A percentile compares a stretch with the other conserved stretches of the same genome.
Evolutionary conservation across 768 basidiomycete genomes (phyloP).

Genomic region (Psilocybe cyanescens): DNA sequence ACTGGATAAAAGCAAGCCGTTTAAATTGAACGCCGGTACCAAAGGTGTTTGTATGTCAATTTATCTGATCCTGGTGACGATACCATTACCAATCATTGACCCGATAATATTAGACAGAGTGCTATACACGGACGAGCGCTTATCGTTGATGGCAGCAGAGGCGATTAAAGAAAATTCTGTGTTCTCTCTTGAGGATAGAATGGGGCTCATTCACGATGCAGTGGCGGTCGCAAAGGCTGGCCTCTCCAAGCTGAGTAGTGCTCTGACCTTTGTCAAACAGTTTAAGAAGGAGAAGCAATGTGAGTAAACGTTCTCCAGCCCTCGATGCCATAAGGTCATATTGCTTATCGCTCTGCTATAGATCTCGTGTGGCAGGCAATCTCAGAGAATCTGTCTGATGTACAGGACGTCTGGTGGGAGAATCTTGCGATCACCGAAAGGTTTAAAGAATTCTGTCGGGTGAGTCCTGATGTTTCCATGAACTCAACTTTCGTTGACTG

Average conservation of each 20-base stretch:
- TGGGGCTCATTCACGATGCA: slow-evolving; percentile 89
- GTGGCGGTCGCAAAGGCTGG: slow-evolving; percentile 86
- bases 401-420: slow-evolving; percentile 86
- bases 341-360: slow-evolving; percentile 27
- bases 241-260: slow-evolving; percentile 73
- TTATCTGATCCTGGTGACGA: background rate
- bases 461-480: slow-evolving; percentile 31
- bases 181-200: slow-evolving; percentile 84
- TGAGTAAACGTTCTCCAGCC: slow-evolving; percentile 23
- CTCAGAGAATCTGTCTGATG: slow-evolving; percentile 50
- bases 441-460: slow-evolving; percentile 64
- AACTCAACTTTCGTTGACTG: background rate
- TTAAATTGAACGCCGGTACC: slow-evolving; percentile 91
- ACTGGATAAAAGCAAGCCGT: slow-evolving; percentile 76
- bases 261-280: slow-evolving; percentile 71
- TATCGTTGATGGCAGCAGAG: slow-evolving; percentile 78
- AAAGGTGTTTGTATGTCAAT: slow-evolving; percentile 79
- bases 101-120: slow-evolving; percentile 66
- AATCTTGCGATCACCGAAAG: slow-evolving; percentile 53
- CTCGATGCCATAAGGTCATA: background rate
- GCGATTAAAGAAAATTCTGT: slow-evolving; percentile 64
- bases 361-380: slow-evolving; percentile 86
- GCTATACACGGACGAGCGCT: slow-evolving; percentile 79
- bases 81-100: background rate
- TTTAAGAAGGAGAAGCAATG: slow-evolving; percentile 80